A percentile compares a stretch with the other conserved stretches of the same genome.
Evolutionary conservation across 768 basidiomycete genomes (phyloP).

Genomic region (Daedaleopsis nitida): DNA sequence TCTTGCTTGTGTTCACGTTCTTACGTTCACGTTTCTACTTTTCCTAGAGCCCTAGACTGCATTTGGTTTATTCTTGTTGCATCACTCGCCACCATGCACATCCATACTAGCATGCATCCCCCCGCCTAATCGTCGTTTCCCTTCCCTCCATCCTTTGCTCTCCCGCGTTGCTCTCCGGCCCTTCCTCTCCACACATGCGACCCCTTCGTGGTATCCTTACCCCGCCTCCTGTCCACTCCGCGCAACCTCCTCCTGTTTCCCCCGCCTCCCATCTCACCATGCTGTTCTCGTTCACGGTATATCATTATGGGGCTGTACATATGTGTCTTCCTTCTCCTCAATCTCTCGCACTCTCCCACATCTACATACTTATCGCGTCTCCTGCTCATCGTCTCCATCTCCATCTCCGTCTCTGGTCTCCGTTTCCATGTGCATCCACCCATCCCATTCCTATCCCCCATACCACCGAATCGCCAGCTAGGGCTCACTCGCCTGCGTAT

Average conservation of each 20-base stretch:
- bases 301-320: constrained; percentile 6
- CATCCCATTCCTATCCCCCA: neutral
- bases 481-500: neutral
- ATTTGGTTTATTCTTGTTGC: constrained; percentile 2
- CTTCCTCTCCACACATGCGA: neutral
- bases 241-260: neutral
- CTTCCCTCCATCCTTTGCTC: neutral
- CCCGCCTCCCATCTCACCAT: neutral
- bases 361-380: neutral
- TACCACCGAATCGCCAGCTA: neutral
- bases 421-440: neutral
- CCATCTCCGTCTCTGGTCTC: neutral
- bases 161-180: neutral
- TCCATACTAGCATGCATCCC: constrained; percentile 7
- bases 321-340: neutral
- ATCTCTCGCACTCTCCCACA: neutral
- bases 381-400: neutral
- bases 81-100: neutral
- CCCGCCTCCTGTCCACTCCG: neutral
- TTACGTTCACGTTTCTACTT: neutral
- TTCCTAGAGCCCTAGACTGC: constrained; percentile 17
- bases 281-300: neutral
- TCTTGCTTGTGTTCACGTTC: neutral
- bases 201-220: neutral
- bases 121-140: constrained; percentile 9